Evolutionary conservation across 2,329 filamentous ascomycete genomes (phyloP), one percentile per base, ranked within the genome.

Genomic region (Epicoccum nigrum): DNA sequence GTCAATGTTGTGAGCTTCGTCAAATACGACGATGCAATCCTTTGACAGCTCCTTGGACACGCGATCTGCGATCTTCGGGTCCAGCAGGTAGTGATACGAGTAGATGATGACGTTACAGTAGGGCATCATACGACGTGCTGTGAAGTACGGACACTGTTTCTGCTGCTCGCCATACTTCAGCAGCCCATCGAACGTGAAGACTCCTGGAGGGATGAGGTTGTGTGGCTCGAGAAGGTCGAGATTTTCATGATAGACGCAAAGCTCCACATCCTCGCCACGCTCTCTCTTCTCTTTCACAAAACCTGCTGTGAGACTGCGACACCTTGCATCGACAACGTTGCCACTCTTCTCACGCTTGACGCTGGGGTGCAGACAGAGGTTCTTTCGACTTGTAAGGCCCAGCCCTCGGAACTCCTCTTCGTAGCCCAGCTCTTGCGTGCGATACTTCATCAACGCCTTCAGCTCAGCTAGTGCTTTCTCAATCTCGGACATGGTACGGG

Each of bases 31-130:
- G 44, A 99, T 99, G 72, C 92, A 97, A 72, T 99, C 95, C 64
- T 97, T 97, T 0, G 94, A 97, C 9, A 99, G 84, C 67, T 99
- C 94, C 72, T 89, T 92, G 0, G 94, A 97, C 2, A 97, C 92
- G 51, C 93, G 76, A 70, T 99, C 94, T 11, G 94, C 94, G 65
- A 99, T 99, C 72, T 99, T 99, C 2, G 94, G 94, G 66, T 99
- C 95, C 13, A 99, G 84, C 3, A 99, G 84, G 69, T 99, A 99
- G 74, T 99, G 94, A 70, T 99, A 99, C 0, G 94, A 99, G 77
- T 99, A 99, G 62, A 99, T 99, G 68, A 99, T 97, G 69, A 99
- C 92, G 71, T 99, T 97, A 82, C 94, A 99, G 70, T 92, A 97
- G 66, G 94, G 88, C 93, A 99, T 97, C 94, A 99, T 99, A 58